Percentiles rank a stretch among this genome's conserved stretches.
These are phyloP conservation scores for Penicillium sp. DNA, from an alignment of 2,329 filamentous ascomycete species.

Conservation along the genomic window DNA sequence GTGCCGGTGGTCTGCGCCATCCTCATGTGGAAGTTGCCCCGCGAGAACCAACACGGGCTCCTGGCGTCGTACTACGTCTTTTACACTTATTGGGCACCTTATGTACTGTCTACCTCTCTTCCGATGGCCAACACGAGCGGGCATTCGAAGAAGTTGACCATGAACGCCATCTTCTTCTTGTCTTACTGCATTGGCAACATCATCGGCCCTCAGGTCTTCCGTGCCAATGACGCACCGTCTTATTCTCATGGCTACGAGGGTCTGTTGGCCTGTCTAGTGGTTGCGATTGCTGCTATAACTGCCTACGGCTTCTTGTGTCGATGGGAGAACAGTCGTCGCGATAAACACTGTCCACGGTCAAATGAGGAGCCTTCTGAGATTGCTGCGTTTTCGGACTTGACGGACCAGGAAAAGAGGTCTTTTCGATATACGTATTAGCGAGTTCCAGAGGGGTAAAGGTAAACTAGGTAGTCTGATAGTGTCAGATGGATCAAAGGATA, in stretches of 20 bases:
- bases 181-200: constrained; percentile 29
- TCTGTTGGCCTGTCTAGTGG: constrained; percentile 19
- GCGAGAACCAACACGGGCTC: constrained; percentile 34
- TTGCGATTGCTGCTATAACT: constrained; percentile 19
- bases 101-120: constrained; percentile 32
- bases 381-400: constrained; percentile 22
- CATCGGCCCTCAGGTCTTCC: constrained; percentile 17
- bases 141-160: constrained; percentile 29
- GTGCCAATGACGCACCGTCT: constrained; percentile 17
- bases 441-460: not conserved
- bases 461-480: too few relatives aligned
- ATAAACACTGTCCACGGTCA: constrained; percentile 6
- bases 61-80: constrained; percentile 42
- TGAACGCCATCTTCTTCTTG: constrained; percentile 28
- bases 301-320: constrained; percentile 22
- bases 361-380: constrained; percentile 5
- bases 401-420: constrained; percentile 23
- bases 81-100: constrained; percentile 36
- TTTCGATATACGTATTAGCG: constrained; percentile 25
- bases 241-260: constrained; percentile 23
- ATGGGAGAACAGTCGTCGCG: constrained; percentile 22
- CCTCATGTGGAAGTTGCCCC: constrained; percentile 35
- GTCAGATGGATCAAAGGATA: too few relatives aligned
- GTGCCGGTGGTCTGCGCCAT: constrained; percentile 29
- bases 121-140: constrained; percentile 30